These are phyloP conservation scores for Thelephora ganbajun DNA, from an alignment of 768 basidiomycete species.

Conservation along the genomic window DNA sequence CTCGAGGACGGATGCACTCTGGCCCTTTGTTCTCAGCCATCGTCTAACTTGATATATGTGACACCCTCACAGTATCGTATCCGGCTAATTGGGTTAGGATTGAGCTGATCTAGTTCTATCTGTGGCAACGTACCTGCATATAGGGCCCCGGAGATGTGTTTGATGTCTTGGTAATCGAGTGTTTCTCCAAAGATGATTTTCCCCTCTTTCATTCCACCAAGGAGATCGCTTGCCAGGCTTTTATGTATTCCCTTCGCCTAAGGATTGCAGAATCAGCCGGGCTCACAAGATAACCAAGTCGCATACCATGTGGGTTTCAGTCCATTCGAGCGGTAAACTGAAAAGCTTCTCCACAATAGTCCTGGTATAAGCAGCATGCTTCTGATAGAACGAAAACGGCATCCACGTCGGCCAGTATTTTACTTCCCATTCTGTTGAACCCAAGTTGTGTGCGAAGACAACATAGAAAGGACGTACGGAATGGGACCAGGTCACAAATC, in stretches of 20 bases:
- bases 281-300: neutral
- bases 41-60: neutral
- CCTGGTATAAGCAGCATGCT: neutral
- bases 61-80: too few relatives aligned
- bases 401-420: neutral
- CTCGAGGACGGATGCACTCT: constrained; percentile 8
- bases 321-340: neutral
- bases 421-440: neutral
- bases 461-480: constrained; percentile 4
- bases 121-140: constrained; percentile 1
- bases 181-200: neutral
- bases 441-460: neutral
- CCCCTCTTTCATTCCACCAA: too few relatives aligned
- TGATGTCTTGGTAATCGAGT: neutral
- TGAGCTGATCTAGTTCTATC: neutral
- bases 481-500: constrained; percentile 11
- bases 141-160: neutral
- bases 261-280: too few relatives aligned
- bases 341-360: neutral
- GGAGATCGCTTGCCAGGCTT: too few relatives aligned
- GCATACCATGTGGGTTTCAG: neutral
- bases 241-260: too few relatives aligned
- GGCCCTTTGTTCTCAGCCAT: neutral
- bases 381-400: neutral
- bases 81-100: neutral